These are phyloP conservation scores for Podila epigama DNA, from an alignment of 192 early-diverging fungal genomes.

Conservation along the genomic window DNA sequence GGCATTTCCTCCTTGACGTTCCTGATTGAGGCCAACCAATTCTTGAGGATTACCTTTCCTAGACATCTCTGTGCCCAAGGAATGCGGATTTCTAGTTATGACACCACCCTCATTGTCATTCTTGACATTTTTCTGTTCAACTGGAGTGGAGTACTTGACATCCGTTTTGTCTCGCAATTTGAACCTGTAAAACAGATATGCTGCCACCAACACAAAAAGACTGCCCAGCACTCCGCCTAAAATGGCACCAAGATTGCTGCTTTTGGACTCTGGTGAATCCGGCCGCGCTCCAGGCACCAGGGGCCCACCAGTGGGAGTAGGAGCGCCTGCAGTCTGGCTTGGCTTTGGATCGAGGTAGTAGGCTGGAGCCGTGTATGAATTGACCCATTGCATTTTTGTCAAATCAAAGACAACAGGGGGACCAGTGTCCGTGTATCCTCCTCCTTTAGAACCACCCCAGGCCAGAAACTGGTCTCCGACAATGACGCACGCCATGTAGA, in stretches of 20 bases:
- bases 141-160: not conserved
- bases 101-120: not conserved
- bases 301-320: too few species aligned
- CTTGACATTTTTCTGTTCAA: not conserved
- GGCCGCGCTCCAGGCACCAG: too few species aligned
- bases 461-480: constrained; percentile 24
- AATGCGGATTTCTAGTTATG: not conserved
- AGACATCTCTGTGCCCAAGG: not conserved
- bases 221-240: constrained; percentile 8
- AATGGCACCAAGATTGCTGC: constrained; percentile 5
- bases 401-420: constrained; percentile 27
- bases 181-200: not conserved
- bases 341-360: constrained; percentile 1
- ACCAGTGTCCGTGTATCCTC: not conserved
- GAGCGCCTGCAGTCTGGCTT: not conserved
- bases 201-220: constrained; percentile 1
- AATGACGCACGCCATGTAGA: constrained; percentile 26
- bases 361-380: constrained; percentile 9
- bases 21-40: not conserved
- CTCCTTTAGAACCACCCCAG: constrained; percentile 27
- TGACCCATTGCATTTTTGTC: constrained; percentile 4
- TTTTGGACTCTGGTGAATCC: not conserved
- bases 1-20: not conserved
- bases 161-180: not conserved
- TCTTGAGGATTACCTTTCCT: not conserved